Percentiles rank a stretch among this genome's conserved stretches.
phyloP scores from a whole-genome alignment of 495 filamentous ascomycete species.

The Aspergillus sparsus region DNA sequence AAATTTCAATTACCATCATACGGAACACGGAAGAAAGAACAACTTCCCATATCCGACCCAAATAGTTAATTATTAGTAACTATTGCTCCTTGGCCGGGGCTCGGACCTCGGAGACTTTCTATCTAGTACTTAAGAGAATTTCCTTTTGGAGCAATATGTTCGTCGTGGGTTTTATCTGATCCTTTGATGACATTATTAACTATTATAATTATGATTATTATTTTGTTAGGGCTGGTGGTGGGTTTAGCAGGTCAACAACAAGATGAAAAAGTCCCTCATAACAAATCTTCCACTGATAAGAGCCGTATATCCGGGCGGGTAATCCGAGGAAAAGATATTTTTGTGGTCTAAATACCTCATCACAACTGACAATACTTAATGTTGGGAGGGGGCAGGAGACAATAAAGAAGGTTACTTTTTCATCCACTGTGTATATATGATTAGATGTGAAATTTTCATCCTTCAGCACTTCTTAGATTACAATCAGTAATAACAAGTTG shows the following conservation, averaged over 20 bases:
- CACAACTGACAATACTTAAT: too few species aligned
- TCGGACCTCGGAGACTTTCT: constrained; percentile 28
- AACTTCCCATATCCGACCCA: neutral
- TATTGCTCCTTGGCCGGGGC: constrained; percentile 15
- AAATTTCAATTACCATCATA: constrained; percentile 4
- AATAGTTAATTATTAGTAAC: constrained; percentile 1
- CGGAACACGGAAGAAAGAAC: constrained; percentile 24
- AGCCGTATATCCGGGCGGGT: constrained; percentile 27
- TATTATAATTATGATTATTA: neutral
- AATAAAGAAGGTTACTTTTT: too few species aligned
- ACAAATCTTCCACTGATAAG: neutral
- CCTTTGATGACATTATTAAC: neutral
- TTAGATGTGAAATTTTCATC: too few species aligned
- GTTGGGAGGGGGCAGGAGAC: too few species aligned
- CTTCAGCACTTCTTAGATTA: too few species aligned
- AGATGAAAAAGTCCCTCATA: neutral
- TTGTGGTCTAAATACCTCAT: too few species aligned
- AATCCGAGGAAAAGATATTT: too few species aligned
- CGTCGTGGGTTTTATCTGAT: constrained; percentile 14
- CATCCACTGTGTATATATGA: too few species aligned
- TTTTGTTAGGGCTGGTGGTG: neutral
- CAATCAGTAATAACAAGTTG: too few species aligned
- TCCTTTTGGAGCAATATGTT: constrained; percentile 22
- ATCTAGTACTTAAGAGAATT: constrained; percentile 1
- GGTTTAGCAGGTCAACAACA: neutral